These are phyloP conservation scores for Ceratocystis variospora DNA, from an alignment of 2,329 filamentous ascomycete species.

Conservation along the genomic window DNA sequence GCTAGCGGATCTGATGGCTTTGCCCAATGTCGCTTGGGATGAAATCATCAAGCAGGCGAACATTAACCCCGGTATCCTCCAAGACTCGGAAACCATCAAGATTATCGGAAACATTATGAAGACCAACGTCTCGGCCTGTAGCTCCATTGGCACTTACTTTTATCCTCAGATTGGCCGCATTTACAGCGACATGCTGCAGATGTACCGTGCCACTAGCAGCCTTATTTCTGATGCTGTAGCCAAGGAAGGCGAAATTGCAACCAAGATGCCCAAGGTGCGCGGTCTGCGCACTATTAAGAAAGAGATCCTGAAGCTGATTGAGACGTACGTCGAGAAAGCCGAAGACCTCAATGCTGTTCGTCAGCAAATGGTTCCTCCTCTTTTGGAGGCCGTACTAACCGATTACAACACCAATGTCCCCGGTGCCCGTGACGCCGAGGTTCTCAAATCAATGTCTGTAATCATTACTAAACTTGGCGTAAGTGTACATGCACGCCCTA, in stretches of 20 bases:
- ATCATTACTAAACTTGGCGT: conserved; percentile 94
- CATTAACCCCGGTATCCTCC: conserved; percentile 68
- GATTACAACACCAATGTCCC: conserved; percentile 97
- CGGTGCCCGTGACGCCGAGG: conserved; percentile 88
- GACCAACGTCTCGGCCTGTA: conserved; percentile 97
- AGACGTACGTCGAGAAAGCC: conserved; percentile 95
- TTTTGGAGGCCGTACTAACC: conserved; percentile 82
- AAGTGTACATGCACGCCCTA: conserved; percentile 33
- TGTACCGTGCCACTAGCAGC: conserved; percentile 95
- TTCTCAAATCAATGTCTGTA: conserved; percentile 92
- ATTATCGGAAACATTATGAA: conserved; percentile 99
- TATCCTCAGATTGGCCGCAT: conserved; percentile 96
- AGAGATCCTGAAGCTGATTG: conserved; percentile 95
- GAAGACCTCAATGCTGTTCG: conserved; percentile 92
- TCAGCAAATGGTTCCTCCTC: conserved; percentile 84
- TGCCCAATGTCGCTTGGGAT: conserved; percentile 92
- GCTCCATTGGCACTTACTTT: conserved; percentile 92
- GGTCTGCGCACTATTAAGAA: conserved; percentile 97
- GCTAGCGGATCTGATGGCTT: conserved; percentile 79
- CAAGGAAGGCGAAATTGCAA: conserved; percentile 54
- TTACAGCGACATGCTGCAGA: conserved; percentile 96
- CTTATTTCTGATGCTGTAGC: conserved; percentile 89
- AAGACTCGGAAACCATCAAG: conserved; percentile 92
- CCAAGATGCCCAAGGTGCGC: conserved; percentile 93
- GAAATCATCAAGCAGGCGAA: conserved; percentile 83